Evolutionary conservation across 2,329 filamentous ascomycete genomes (phyloP), one percentile per base, ranked within the genome.

Genomic region (Monosporascus sp.): DNA sequence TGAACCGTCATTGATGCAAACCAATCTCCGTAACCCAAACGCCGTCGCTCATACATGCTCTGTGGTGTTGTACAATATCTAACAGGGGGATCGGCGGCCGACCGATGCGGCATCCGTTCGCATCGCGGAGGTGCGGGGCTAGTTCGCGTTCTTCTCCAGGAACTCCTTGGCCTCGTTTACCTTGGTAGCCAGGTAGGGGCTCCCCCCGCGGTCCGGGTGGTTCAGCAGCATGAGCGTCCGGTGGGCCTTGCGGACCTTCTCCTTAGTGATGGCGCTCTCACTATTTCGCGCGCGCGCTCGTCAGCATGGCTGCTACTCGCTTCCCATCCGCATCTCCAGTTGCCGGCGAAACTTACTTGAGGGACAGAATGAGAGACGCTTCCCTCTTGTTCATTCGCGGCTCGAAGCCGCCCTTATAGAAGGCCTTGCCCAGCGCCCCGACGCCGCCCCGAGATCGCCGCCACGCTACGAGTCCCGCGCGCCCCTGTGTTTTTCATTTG

Each of bases 341-440:
- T 8, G 28, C 20, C 17, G 37, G 20, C 7, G 37, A 11, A 28
- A 62, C 75, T 48, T 84, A 97, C 93, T 86, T 89, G 57, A 97
- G 85, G 60, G 94, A 89, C 48, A 99, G 77, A 56, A 99, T 97
- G 63, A 99, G 75, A 5, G 91, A 81, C 22, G 94, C 94, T 75
- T 99, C 94, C 70, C 88, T 86, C 71, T 88, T 84, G 71, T 85
- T 97, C 93, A 99, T 99, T 73, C 88, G 89, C 56, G 85, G 79
- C 76, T 99, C 94, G 69, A 99, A 99, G n/a, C 94, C 94, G 62
- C 94, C 94, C 74, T 97, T 99, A 81, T 97, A 97, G 69, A 91
- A 99, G 43, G 91, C 86, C 72, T 92, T 91, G 64, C 94, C 94
- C 63, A 96, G 77, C 37, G 88, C 86, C 60, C 88, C 88, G 48